Base-by-base conservation (phyloP, 306 rosid genomes). In the Gleditsia sinensis region DNA sequence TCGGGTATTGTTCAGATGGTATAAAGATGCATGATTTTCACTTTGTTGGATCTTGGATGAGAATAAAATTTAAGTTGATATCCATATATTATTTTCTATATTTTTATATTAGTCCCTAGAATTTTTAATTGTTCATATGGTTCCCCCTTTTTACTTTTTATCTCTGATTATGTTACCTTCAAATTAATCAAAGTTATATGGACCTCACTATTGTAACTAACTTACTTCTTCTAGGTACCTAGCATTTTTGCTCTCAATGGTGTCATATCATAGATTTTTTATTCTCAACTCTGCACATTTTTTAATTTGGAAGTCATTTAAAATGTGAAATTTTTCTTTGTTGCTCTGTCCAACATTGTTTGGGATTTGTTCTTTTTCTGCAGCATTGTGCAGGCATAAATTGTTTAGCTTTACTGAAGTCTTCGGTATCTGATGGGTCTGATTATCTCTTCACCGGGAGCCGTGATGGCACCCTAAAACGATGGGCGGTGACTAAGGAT, bases 351-450 rank as follows among this genome's bases (percentile, higher is more conserved):
- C 56, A 54, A 43, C 25, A 28, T 17, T 7, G n/a, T 83, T 72
- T 76, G 71, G 67, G 30, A 62, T 39, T 59, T 82, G 77, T 77
- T 79, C 81, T 36, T 71, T 81, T 67, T 79, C 53, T 72, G 82
- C 94, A 94, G 99, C 99, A 94, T 79, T 94, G 92, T 76, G 97
- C 96, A 61, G 98, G 99, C 71, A 76, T 94, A 84, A 94, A 94
- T 77, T 88, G 97, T 83, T 77, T 94, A 83, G 83, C 96, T 65
- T 75, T 91, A 45, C 90, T 79, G 51, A 86, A 85, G 42, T 70
- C 95, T 68, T 71, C 88, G 45, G 79, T 69, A 71, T 70, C 90
- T 65, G 89, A 84, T 78, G 93, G 88, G 30, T 76, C 69, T 75
- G 93, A 92, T 86, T 88, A 76, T 83, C 96, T 92, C 69, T 90